These are phyloP conservation scores for Lactarius vividus DNA, from an alignment of 768 basidiomycete genomes.

Conservation along the genomic window DNA sequence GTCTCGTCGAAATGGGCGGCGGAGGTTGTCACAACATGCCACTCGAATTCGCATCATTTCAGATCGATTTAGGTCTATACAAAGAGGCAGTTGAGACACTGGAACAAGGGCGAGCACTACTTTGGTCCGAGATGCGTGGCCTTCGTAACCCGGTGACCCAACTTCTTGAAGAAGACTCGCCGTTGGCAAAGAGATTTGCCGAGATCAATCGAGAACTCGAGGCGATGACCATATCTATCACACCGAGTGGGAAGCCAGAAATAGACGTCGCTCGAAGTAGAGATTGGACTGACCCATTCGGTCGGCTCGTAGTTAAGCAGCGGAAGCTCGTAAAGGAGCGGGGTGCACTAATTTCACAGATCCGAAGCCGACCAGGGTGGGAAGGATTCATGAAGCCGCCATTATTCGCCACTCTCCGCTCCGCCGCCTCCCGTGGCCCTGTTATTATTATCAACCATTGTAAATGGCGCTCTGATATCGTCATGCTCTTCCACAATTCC, in stretches of 20 bases:
- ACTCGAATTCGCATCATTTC: not conserved
- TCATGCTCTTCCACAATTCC: too few relatives aligned
- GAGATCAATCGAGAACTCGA: not conserved
- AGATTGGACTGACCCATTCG: not conserved
- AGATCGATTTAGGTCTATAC: not conserved
- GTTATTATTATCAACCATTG: too few relatives aligned
- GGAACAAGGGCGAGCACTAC: slow-evolving; percentile 3
- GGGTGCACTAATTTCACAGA: not conserved
- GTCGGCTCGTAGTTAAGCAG: not conserved
- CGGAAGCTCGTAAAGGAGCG: not conserved
- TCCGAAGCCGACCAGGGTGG: not conserved
- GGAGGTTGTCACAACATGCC: not conserved
- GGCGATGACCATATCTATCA: not conserved
- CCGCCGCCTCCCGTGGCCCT: not conserved
- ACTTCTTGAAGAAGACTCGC: not conserved
- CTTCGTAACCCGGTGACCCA: not conserved
- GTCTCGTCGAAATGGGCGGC: not conserved
- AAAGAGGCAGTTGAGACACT: slow-evolving; percentile 1
- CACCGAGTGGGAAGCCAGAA: not conserved
- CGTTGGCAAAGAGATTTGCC: not conserved
- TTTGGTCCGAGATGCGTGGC: not conserved
- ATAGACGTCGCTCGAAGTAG: not conserved
- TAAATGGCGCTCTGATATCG: too few relatives aligned
- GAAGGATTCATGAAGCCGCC: not conserved
- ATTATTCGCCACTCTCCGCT: not conserved